Evolutionary conservation across 129 eudicot species (phyloP), one percentile per base, ranked within the genome.

Genomic region (Scalesia atractyloides): DNA sequence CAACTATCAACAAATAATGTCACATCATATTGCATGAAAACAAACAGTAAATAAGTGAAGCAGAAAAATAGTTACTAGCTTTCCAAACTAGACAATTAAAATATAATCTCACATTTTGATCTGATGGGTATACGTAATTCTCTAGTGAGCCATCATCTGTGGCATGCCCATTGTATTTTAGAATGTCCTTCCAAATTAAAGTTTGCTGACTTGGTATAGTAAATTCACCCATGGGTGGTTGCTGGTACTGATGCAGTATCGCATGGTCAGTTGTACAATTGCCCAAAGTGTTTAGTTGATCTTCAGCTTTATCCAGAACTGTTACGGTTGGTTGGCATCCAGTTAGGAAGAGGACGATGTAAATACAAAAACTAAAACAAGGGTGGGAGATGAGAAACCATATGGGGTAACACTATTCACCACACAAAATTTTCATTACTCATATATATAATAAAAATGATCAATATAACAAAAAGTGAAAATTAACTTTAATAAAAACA

Each of bases 131-230:
- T 10, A 30, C 47, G 36, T 37, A 49, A 53, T 78, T 77, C 37
- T 70, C 73, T 68, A 77, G 81, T 24, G 79, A 70, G 15, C 59
- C 85, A 73, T 46, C 74, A 70, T 19, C 36, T 54, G 73, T 60
- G 17, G 87, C 72, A 78, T 61, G 53, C 20, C 9, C 72, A 54
- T 37, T 64, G 76, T 60, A 66, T 65, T 59, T 86, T 48, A 82
- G 79, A 82, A 86, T n/a, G 61, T 87, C 92, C 59, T 77, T 70
- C 96, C 93, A 87, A 61, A 64, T 76, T 48, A 68, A 67, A 26
- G 56, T 73, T 71, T 75, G 89, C 58, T 74, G 69, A 56, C 39
- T 79, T 53, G 77, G 65, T 64, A 54, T 61, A 19, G 66, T 44
- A 68, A 58, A 68, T 54, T 74, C 75, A 16, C 44, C 62, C 43